Evolutionary conservation across 345 rosid species (phyloP), one percentile per base, ranked within the genome.

Genomic region (Leavenworthia alabamica): DNA sequence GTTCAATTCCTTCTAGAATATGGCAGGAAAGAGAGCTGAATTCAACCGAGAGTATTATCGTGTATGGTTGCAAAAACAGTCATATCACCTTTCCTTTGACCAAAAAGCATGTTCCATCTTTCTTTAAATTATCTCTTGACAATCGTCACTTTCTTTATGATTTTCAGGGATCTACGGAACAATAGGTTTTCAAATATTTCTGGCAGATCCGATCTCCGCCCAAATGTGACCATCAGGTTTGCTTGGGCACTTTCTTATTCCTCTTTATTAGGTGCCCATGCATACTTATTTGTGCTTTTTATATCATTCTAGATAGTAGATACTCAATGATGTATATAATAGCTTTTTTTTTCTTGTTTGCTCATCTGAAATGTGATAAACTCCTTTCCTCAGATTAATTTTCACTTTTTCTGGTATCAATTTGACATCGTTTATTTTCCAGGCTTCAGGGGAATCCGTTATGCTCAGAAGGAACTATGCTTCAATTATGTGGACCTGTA

Each of bases 361-460:
- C 52, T 42, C 42, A n/a, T n/a, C n/a, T n/a, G 16, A 53, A 31
- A 10, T 42, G 35, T 42, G 27, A 14, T 42, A 7, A 39, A 53
- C 52, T 64, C 53, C 13, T 64, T 41, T n/a, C n/a, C n/a, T n/a
- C n/a, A n/a, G n/a, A n/a, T n/a, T n/a, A n/a, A n/a, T n/a, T n/a
- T n/a, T n/a, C n/a, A n/a, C n/a, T n/a, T n/a, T n/a, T n/a, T n/a
- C n/a, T n/a, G n/a, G n/a, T n/a, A n/a, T n/a, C n/a, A n/a, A n/a
- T n/a, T 24, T 27, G 52, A 31, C 42, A 36, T 55, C 22, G 40
- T 63, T 43, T 51, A 47, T 20, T 75, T 78, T 64, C 14, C 91
- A 93, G 99, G 97, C 94, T 93, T 59, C 75, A 59, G 66, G 99
- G 97, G 33, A 93, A 89, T 75, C 97, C 97, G 12, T 17, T 80